Evolutionary conservation across 352 stramenopile genomes (phyloP), one percentile per base, ranked within the genome.

Genomic region (Globisporangium spiculum): DNA sequence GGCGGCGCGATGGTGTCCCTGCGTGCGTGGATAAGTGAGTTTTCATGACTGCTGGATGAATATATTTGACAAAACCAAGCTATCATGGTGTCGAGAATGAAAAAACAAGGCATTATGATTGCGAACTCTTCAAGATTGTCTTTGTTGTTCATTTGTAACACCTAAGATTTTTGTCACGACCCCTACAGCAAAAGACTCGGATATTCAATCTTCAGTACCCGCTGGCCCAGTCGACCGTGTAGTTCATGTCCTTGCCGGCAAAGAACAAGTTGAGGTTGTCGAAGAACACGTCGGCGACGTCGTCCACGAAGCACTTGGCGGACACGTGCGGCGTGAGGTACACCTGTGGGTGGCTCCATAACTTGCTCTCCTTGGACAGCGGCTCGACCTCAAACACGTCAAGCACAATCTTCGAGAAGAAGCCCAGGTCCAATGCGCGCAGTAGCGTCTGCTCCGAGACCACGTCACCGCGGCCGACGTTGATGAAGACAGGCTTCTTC

Each of bases 401-500:
- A 24, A 93, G 69, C 67, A 89, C 83, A 4, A 78, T 79, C 36
- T 73, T 79, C 18, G 83, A 89, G 7, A 97, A 79, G 36, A 85
- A 78, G 22, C 76, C 62, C 1, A 75, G 58, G 62, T 96, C 78
- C 41, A 97, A 66, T 27, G 89, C 87, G n/a, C 38, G 8, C 26
- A 97, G n/a, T 58, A 97, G 67, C 18, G 76, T 73, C n/a, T 60
- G 60, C 72, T 96, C 86, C 24, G 71, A 69, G 59, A 96, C 81
- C 4, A 97, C 74, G 67, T 97, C 89, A 14, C 91, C 91, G 54
- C 89, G 83, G 4, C 91, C 91, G 62, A 94, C 87, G 72, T 97
- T 97, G 71, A 97, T 82, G 63, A 97, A 87, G 60, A 95, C 82
- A 20, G 89, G 86, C 67, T 82, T 72, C 68, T 78, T 79, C 30